phyloP scores from a whole-genome alignment of 495 filamentous ascomycete species.

The Penicillium cinerascens region DNA sequence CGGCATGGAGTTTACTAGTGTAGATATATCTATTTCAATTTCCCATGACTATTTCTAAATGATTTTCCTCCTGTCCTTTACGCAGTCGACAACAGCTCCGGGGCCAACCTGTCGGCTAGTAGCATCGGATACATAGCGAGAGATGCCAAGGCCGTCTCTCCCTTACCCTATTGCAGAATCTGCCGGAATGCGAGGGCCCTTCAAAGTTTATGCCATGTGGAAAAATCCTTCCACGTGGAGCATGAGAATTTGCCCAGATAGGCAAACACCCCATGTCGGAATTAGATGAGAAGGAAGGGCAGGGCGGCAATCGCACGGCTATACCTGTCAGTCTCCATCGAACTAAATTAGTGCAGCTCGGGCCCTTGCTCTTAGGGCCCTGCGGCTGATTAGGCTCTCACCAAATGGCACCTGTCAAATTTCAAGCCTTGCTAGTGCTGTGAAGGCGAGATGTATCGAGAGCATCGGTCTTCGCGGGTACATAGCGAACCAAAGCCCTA shows the following conservation, averaged over 20 bases:
- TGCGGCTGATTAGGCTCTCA: not conserved
- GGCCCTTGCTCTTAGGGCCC: not conserved
- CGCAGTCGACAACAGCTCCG: not conserved
- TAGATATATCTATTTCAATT: slow-evolving; percentile 30
- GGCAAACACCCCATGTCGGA: not conserved
- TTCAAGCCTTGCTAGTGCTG: not conserved
- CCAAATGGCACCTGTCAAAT: not conserved
- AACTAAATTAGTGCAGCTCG: not conserved
- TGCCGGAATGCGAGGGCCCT: not conserved
- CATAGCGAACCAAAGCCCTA: too few relatives aligned
- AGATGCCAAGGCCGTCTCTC: not conserved
- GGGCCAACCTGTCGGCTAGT: too few relatives aligned
- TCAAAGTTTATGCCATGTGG: slow-evolving; percentile 3
- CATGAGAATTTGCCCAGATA: not conserved
- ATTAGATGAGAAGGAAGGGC: not conserved
- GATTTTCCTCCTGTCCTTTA: not conserved
- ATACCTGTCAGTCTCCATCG: not conserved
- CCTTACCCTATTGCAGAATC: too few relatives aligned
- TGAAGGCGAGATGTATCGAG: too few relatives aligned
- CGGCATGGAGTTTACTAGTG: slow-evolving; percentile 27
- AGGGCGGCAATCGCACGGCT: not conserved
- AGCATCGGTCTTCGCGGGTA: too few relatives aligned
- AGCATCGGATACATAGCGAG: too few relatives aligned
- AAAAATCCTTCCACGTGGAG: not conserved
- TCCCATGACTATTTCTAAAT: not conserved